phyloP scores from a whole-genome alignment of 2,329 filamentous ascomycete species.

The Apiospora phragmitis region DNA sequence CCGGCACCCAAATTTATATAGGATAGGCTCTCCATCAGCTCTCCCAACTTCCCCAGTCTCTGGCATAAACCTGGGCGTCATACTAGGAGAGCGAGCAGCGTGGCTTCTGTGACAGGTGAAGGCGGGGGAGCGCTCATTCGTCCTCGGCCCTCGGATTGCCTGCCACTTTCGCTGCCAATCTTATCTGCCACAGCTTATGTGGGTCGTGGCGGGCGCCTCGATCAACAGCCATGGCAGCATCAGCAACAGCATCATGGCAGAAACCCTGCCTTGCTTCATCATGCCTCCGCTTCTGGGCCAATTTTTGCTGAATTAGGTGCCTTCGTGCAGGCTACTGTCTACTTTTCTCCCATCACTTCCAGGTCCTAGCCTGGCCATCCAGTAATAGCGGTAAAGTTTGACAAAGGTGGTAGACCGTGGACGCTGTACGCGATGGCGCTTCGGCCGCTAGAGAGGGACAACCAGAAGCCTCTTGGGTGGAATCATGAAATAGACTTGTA shows the following conservation, averaged over 20 bases:
- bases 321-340: background rate
- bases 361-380: background rate
- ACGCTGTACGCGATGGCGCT: background rate
- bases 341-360: background rate
- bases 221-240: background rate
- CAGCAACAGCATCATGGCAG: background rate
- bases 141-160: slow-evolving; percentile 10
- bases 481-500: background rate
- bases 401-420: background rate
- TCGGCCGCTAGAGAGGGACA: background rate
- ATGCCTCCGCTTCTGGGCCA: background rate
- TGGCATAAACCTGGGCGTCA: background rate
- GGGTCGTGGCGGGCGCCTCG: background rate
- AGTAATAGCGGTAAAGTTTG: background rate
- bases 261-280: background rate
- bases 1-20: background rate
- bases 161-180: background rate
- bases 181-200: background rate
- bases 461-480: background rate
- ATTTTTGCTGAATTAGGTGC: background rate
- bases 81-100: background rate
- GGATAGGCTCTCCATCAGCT: background rate
- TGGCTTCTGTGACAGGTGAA: background rate
- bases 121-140: background rate
- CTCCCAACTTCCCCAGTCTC: background rate